These are phyloP conservation scores for Oryza meridionalis DNA, from an alignment of 176 grass and related monocot genomes.

Conservation along the genomic window DNA sequence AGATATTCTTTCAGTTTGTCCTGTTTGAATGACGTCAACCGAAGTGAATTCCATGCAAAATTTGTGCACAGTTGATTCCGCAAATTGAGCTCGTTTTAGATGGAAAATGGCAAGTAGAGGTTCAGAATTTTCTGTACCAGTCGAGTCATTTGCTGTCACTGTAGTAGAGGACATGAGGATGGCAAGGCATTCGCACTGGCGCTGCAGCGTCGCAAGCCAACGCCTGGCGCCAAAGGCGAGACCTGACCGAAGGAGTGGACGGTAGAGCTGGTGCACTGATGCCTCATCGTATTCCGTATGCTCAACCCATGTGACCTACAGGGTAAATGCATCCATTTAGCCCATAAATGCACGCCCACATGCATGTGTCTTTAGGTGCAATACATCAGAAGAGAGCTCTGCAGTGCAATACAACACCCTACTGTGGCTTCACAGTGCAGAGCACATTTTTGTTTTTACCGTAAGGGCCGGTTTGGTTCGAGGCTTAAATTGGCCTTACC, in stretches of 20 bases:
- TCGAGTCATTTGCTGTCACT: slow-evolving; percentile 47
- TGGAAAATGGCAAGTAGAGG: slow-evolving; percentile 34
- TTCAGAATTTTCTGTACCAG: slow-evolving; percentile 43
- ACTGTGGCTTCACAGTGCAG: slow-evolving; percentile 38
- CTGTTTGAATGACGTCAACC: not conserved
- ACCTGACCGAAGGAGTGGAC: slow-evolving; percentile 71
- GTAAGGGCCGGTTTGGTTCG: too few relatives aligned
- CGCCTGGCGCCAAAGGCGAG: slow-evolving; percentile 72
- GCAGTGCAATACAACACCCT: slow-evolving; percentile 33
- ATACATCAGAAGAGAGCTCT: slow-evolving; percentile 38
- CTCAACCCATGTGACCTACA: slow-evolving; percentile 97
- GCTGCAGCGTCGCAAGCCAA: slow-evolving; percentile 84
- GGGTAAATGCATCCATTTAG: slow-evolving; percentile 75
- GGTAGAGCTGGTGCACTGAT: slow-evolving; percentile 73
- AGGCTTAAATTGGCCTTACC: too few relatives aligned
- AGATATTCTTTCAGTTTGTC: not conserved
- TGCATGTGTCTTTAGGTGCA: slow-evolving; percentile 44
- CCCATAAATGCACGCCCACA: slow-evolving; percentile 84
- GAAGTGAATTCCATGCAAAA: not conserved
- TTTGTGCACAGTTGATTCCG: not conserved
- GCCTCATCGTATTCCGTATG: slow-evolving; percentile 89
- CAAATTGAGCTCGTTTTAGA: slow-evolving; percentile 21
- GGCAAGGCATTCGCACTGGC: slow-evolving; percentile 79
- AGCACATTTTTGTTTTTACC: slow-evolving; percentile 35
- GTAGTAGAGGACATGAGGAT: slow-evolving; percentile 76